phyloP scores from a whole-genome alignment of 306 rosid genomes.

The Inga laurina region DNA sequence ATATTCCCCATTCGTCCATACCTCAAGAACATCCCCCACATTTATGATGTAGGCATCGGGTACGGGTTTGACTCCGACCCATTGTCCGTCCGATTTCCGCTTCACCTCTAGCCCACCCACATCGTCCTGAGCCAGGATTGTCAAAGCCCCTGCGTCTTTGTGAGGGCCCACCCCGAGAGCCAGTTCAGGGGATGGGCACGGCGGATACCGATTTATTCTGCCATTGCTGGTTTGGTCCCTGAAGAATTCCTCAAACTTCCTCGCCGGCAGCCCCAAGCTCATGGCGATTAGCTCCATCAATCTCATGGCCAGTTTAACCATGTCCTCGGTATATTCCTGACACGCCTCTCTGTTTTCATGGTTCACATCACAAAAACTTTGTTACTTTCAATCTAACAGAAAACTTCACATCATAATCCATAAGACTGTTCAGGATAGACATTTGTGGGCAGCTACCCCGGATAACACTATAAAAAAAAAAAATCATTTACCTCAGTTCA shows the following conservation, averaged over 20 bases:
- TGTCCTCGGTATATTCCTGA: slow-evolving; percentile 54
- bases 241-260: slow-evolving; percentile 50
- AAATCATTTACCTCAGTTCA: too few species aligned
- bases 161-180: slow-evolving; percentile 91
- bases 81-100: slow-evolving; percentile 62
- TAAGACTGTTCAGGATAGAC: too few species aligned
- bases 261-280: slow-evolving; percentile 63
- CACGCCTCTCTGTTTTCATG: slow-evolving; percentile 52
- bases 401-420: too few species aligned
- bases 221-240: slow-evolving; percentile 53
- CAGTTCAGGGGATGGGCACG: slow-evolving; percentile 67
- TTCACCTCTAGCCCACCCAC: slow-evolving; percentile 75
- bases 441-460: slow-evolving; percentile 25
- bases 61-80: slow-evolving; percentile 67
- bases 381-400: not conserved
- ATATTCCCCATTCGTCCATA: slow-evolving; percentile 30
- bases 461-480: too few species aligned
- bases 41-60: slow-evolving; percentile 68
- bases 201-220: slow-evolving; percentile 74
- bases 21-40: slow-evolving; percentile 76
- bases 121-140: slow-evolving; percentile 75
- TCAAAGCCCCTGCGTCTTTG: slow-evolving; percentile 74
- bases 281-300: slow-evolving; percentile 55
- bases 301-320: slow-evolving; percentile 67
- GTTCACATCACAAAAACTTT: not conserved